Base-by-base conservation (phyloP, 345 rosid species). In the Melaleuca quinquenervia region DNA sequence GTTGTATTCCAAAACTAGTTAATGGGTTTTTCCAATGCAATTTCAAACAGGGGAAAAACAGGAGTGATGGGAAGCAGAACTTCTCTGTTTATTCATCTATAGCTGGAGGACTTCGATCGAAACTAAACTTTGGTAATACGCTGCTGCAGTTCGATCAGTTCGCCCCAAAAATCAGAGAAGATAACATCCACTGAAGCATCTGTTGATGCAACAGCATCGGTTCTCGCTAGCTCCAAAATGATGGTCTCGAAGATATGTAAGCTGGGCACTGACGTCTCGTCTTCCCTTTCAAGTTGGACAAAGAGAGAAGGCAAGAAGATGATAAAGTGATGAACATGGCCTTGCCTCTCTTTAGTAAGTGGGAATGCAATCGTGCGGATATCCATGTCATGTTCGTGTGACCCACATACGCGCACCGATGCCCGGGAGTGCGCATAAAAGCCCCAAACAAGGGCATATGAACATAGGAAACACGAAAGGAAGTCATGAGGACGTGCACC, bases 341-440 rank as follows among this genome's bases (percentile, higher is more conserved):
- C 80, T 64, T 18, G 1, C 13, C 78, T 41, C 24, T 18, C 48
- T 21, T 13, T 20, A 7, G 22, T 32, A 64, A 64, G 76, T 29
- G 76, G 76, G 76, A 29, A 32, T 36, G 48, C 80, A 70, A 70
- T 70, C 44, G 18, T 60, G 16, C 16, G 4, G 41, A 41, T 41
- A 27, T 60, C 13, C 3, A 53, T 10, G 60, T 55, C 22, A 11
- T 9, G 12, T n/a, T 4, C 27, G 10, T 5, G 15, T 0, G 29
- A 56, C 3, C 32, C 1, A 1, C 24, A 32, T 32, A 32, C 76
- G 0, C 6, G 11, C 6, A 32, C 5, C 0, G 0, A 62, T 3
- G 20, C 2, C 24, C 11, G n/a, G 11, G 58, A 54, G n/a, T 54
- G 58, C 58, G n/a, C 58, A 21, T 54, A 54, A 41, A 41, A n/a